Evolutionary conservation across 306 rosid species (phyloP).

Genomic region (Argentina anserina): DNA sequence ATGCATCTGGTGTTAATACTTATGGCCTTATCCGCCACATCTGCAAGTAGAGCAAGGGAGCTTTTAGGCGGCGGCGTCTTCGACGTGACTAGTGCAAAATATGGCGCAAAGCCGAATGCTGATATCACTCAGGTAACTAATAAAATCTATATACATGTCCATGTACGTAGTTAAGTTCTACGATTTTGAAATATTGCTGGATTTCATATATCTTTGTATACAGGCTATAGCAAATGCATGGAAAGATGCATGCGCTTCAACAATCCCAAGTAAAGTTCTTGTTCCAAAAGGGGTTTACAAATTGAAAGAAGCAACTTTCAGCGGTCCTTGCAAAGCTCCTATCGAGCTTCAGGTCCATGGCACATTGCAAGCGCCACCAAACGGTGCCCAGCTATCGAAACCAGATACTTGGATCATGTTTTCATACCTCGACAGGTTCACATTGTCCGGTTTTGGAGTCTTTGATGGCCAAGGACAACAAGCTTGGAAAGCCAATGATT

Average conservation of each 20-base stretch:
- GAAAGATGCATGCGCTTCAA: slow-evolving; percentile 36
- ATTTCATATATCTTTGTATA: not conserved
- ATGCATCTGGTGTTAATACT: not conserved
- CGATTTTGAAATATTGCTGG: not conserved
- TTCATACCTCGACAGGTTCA: slow-evolving; percentile 22
- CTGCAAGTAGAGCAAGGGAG: not conserved
- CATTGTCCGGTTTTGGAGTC: slow-evolving; percentile 32
- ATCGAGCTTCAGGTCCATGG: slow-evolving; percentile 34
- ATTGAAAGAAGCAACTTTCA: slow-evolving; percentile 10
- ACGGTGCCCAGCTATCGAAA: not conserved
- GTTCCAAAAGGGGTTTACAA: slow-evolving; percentile 21
- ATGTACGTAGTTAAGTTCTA: not conserved
- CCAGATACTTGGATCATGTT: slow-evolving; percentile 32
- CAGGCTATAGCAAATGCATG: slow-evolving; percentile 36
- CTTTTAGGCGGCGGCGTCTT: not conserved
- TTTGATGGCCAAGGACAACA: slow-evolving; percentile 41
- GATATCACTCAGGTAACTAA: slow-evolving; percentile 23
- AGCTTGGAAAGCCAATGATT: slow-evolving; percentile 34
- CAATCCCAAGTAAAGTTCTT: slow-evolving; percentile 21
- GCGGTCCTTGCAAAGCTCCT: slow-evolving; percentile 46
- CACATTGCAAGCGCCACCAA: slow-evolving; percentile 28
- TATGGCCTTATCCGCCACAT: not conserved
- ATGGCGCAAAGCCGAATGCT: slow-evolving; percentile 17
- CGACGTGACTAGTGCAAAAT: slow-evolving; percentile 14
- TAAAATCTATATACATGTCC: not conserved